Conservation (phyloP, 148 eudicot genomes). For the Heliamphora exappendiculata region DNA sequence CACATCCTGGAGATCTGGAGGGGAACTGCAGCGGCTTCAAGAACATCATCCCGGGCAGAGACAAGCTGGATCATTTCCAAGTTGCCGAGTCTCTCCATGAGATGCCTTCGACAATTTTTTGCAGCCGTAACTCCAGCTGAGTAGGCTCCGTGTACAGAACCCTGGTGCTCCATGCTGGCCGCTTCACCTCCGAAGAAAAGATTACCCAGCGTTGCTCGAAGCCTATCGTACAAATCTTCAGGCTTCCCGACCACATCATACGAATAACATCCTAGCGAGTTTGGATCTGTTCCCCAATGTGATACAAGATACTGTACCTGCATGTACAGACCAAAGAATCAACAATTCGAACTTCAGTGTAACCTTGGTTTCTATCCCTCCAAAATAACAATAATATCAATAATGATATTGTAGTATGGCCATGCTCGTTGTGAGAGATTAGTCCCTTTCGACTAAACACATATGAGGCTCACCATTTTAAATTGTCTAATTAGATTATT, state of each 20-base stretch:
- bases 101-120: constrained; percentile 58
- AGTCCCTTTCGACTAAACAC: no score
- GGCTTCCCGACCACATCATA: constrained; percentile 89
- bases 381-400: no score
- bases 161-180: constrained; percentile 82
- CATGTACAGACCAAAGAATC: background rate
- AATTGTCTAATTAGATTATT: no score
- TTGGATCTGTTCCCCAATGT: constrained; percentile 81
- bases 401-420: no score
- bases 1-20: constrained; percentile 91
- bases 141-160: constrained; percentile 96
- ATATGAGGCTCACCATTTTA: no score
- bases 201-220: constrained; percentile 79
- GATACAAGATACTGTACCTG: constrained; percentile 90
- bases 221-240: constrained; percentile 70
- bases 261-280: constrained; percentile 89
- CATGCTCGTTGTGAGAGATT: no score
- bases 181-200: constrained; percentile 98
- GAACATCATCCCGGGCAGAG: constrained; percentile 38
- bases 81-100: constrained; percentile 44
- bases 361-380: background rate
- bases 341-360: background rate
- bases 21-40: constrained; percentile 52
- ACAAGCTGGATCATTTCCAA: constrained; percentile 43
- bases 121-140: constrained; percentile 86